Evolutionary conservation across 202 grass and related monocot genomes (phyloP), one percentile per base, ranked within the genome.

Genomic region (Hordeum pubiflorum): DNA sequence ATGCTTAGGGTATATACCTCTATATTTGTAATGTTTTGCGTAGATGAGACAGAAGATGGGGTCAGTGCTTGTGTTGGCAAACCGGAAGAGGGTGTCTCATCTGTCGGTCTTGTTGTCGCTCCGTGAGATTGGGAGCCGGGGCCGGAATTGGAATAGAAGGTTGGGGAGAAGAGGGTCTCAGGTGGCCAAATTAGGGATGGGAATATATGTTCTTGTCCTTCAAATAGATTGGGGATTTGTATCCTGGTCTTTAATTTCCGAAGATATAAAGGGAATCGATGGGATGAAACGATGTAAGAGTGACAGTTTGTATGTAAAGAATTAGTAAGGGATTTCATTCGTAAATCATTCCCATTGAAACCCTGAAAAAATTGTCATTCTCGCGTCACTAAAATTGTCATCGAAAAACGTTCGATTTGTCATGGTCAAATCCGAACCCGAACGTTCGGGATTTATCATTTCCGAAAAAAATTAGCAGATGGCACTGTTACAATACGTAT

Each of bases 1-100:
- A 88, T 84, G 50, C 86, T 34, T 33, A 10, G 50, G 50, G 80
- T 6, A 83, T 83, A 74, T 88, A 12, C 69, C 66, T 38, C 56
- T 12, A 15, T 4, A 7, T 46, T 72, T 81, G 56, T 57, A 15
- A 46, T 78, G 73, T 59, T 59, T 38, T 7, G 7, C 41, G 34
- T 67, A 17, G 21, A 70, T 62, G 76, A 80, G 55, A 88, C 82
- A 52, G 63, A 2, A 62, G 1, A 56, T 27, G 37, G 1, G 20
- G 18, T 63, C 2, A 56, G 63, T 7, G 15, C 11, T 56, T 43
- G 48, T 76, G 82, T 70, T 72, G 38, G n/a, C 43, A 26, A 57
- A 37, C 55, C 29, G 71, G 71, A 64, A 46, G 32, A 63, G 43
- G 31, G 54, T 70, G 27, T 44, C 24, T 69, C 18, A 37, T 79